Percentiles rank a stretch among this genome's conserved stretches.
Evolutionary conservation across 257 asterid genomes (phyloP).

Genomic region (Solanum bulbocastanum): DNA sequence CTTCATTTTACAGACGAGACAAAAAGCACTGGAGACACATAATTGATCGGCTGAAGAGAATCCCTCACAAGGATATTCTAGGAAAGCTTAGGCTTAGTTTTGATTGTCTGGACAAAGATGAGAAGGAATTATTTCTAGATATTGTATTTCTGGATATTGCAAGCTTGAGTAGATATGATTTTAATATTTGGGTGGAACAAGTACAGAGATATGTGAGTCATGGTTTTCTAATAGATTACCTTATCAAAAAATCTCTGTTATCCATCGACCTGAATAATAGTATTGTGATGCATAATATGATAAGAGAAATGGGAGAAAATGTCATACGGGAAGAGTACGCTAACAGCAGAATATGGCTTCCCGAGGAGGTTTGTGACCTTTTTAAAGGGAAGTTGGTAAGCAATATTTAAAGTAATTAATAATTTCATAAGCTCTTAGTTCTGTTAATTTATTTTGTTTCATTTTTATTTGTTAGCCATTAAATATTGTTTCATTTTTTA

Average conservation of each 20-base stretch:
- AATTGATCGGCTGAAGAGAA: too few species aligned
- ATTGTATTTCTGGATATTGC: neutral
- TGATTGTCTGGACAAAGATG: too few species aligned
- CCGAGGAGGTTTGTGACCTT: neutral
- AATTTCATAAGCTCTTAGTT: neutral
- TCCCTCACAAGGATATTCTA: too few species aligned
- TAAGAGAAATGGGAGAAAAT: neutral
- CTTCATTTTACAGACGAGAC: too few species aligned
- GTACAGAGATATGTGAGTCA: neutral
- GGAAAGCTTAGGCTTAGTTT: too few species aligned
- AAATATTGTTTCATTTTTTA: neutral
- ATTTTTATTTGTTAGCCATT: neutral
- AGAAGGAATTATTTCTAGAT: neutral
- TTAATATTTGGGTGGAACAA: neutral
- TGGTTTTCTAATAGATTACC: neutral
- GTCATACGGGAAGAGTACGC: neutral
- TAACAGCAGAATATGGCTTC: neutral
- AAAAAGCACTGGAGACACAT: too few species aligned
- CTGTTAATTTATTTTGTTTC: too few species aligned
- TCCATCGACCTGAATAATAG: too few species aligned
- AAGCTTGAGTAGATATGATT: neutral
- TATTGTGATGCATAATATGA: neutral
- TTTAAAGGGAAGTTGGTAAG: neutral
- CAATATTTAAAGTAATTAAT: too few species aligned
- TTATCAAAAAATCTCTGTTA: neutral